These are phyloP conservation scores for Parastagonospora avenae DNA, from an alignment of 2,329 filamentous ascomycete genomes.

Conservation along the genomic window DNA sequence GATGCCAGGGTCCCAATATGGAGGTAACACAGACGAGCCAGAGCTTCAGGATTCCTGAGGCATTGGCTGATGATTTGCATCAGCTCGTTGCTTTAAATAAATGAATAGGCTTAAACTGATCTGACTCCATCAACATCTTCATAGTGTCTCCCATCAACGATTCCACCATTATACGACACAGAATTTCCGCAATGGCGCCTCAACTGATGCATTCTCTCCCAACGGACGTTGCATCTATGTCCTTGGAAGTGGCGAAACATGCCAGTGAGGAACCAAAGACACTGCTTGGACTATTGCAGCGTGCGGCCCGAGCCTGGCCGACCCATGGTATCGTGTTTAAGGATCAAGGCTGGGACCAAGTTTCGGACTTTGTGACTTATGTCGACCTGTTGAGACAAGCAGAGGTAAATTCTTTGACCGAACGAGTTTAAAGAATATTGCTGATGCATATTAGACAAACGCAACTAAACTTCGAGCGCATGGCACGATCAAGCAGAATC, in stretches of 20 bases:
- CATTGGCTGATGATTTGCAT: too few species aligned
- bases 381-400: conserved; percentile 1
- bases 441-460: conserved; percentile 1
- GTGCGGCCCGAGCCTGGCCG: conserved; percentile 3
- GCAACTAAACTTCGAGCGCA: conserved; percentile 6
- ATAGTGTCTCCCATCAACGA: too few species aligned
- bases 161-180: too few species aligned
- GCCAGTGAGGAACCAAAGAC: conserved; percentile 1
- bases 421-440: not conserved
- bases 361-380: conserved; percentile 5
- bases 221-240: too few species aligned
- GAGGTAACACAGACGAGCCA: too few species aligned
- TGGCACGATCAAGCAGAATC: not conserved
- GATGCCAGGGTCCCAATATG: too few species aligned
- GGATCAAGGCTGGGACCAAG: conserved; percentile 5
- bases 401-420: not conserved
- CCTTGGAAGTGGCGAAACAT: not conserved
- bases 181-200: too few species aligned
- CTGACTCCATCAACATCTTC: too few species aligned
- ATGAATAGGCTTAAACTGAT: too few species aligned
- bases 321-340: conserved; percentile 6
- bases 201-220: too few species aligned
- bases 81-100: too few species aligned
- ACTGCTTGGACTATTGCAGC: conserved; percentile 4
- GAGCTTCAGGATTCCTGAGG: too few species aligned